Evolutionary conservation across 495 filamentous ascomycete genomes (phyloP), one percentile per base, ranked within the genome.

Genomic region (Aspergillus hancockii): DNA sequence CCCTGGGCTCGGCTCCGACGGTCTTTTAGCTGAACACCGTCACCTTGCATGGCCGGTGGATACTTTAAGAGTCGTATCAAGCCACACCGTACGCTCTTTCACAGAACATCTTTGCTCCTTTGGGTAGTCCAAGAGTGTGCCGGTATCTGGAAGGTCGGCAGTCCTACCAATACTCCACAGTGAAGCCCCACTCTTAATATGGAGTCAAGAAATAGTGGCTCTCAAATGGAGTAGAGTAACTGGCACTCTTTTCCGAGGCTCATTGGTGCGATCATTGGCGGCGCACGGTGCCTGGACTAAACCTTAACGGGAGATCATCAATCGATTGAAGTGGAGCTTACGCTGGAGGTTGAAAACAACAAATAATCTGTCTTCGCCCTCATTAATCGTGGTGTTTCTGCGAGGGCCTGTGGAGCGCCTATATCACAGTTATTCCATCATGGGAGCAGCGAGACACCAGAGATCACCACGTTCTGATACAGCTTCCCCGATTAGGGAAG

Each of bases 251-350:
- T n/a, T 14, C 16, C 4, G 16, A 14, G 3, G 19, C 5, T 23
- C 19, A 47, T 47, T 47, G 43, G 43, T 21, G 19, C 19, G 19
- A 22, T 47, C 2, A 23, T 0, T 21, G 19, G 21, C 19, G 21
- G 43, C 43, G 43, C 43, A 45, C 41, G 41, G 41, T 45, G 14
- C 41, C 41, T 45, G 18, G 43, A 19, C 43, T 47, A 47, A 47
- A 22, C 43, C 43, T 47, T 47, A 47, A 47, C 43, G 18, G 19
- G 21, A n/a, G 40, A 43, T n/a, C n/a, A 8, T 14, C 8, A 36
- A 1, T 36, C 9, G 32, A 36, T n/a, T 18, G 38, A 18, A 41
- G 38, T 41, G 38, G 38, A 41, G 38, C 38, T 41, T 41, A 41
- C 38, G 38, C 38, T 41, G 38, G 38, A 7, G 7, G 38, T n/a